These are phyloP conservation scores for Ganoderma lucidum DNA, from an alignment of 1,284 basidiomycete species.

Conservation along the genomic window DNA sequence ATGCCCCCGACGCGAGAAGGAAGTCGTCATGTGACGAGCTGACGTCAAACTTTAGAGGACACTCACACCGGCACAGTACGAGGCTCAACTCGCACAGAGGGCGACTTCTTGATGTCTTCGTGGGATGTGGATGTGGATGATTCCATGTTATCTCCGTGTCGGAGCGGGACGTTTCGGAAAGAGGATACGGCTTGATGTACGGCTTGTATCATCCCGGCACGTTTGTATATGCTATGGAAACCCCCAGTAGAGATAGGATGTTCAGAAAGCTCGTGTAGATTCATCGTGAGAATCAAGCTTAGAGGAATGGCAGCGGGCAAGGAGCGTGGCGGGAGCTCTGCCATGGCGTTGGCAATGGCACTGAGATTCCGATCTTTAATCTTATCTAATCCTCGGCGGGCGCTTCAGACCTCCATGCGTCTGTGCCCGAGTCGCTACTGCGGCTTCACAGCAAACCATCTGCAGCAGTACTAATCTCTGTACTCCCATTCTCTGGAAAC, in stretches of 20 bases:
- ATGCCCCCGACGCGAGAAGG: neutral
- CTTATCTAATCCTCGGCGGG: neutral
- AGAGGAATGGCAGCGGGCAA: neutral
- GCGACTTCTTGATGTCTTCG: constrained; percentile 14
- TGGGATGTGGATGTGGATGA: neutral
- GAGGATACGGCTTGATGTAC: constrained; percentile 1
- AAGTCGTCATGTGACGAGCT: neutral
- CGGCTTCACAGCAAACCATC: neutral
- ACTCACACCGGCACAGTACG: constrained; percentile 76
- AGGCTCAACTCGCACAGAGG: constrained; percentile 56
- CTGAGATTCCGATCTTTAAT: no score
- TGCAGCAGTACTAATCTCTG: neutral
- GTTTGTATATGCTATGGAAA: neutral
- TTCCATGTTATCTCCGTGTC: neutral
- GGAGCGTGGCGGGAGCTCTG: no score
- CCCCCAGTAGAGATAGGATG: neutral
- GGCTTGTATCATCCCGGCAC: neutral
- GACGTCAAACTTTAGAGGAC: constrained; percentile 61
- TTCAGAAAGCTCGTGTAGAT: neutral
- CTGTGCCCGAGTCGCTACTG: neutral
- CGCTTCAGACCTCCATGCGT: neutral
- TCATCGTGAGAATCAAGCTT: neutral
- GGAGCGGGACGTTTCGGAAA: neutral
- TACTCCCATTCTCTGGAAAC: neutral
- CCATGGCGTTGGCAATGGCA: neutral